Percentiles rank a stretch among this genome's conserved stretches.
Evolutionary conservation across 208 protist genomes (phyloP).

Genomic region (Acanthamoeba healyi): DNA sequence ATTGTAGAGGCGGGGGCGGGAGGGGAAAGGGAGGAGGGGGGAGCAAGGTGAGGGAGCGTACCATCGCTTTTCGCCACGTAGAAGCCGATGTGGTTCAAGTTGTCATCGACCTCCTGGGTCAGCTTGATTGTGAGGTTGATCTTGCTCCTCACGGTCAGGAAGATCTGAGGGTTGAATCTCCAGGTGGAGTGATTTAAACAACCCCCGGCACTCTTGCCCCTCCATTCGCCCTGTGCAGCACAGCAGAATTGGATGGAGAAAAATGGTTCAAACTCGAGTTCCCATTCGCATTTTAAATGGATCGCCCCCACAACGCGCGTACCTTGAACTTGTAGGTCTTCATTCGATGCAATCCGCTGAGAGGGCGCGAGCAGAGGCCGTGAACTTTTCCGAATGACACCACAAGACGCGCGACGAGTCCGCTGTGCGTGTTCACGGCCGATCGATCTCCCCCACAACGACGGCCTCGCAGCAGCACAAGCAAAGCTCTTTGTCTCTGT

Average conservation of each 20-base stretch:
- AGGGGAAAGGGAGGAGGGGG: background rate
- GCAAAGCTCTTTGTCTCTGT: too few species aligned
- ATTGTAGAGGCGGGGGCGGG: background rate
- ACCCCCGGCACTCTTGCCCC: conserved; percentile 68
- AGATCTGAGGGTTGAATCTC: conserved; percentile 69
- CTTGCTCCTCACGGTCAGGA: conserved; percentile 46
- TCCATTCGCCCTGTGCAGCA: conserved; percentile 41
- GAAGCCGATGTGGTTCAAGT: conserved; percentile 70
- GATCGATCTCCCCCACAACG: too few species aligned
- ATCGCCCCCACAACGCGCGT: background rate
- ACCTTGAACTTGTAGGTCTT: conserved; percentile 75
- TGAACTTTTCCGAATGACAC: too few species aligned
- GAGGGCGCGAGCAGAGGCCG: too few species aligned
- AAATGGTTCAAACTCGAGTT: background rate
- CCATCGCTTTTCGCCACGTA: conserved; percentile 68
- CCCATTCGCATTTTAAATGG: background rate
- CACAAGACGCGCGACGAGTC: too few species aligned
- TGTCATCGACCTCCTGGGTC: conserved; percentile 39
- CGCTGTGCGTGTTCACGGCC: too few species aligned
- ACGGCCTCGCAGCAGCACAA: background rate
- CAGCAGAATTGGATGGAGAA: background rate
- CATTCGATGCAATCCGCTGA: too few species aligned
- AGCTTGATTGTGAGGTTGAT: conserved; percentile 61
- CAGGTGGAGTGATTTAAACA: conserved; percentile 71
- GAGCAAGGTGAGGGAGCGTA: background rate